Conservation (phyloP, 352 stramenopile species). For the Aphanomyces astaci region DNA sequence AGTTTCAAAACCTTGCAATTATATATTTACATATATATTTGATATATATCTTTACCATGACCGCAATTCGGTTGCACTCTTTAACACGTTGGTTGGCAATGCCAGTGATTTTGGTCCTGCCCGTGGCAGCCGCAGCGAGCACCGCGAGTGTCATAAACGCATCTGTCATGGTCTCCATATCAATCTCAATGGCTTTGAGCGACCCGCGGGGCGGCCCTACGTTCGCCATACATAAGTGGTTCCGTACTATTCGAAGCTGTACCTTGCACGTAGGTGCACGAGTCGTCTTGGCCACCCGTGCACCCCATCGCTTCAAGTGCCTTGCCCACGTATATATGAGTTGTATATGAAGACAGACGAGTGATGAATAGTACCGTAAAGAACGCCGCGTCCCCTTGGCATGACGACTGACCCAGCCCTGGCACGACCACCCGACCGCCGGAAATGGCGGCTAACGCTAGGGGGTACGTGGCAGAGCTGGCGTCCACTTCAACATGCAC, state of each 20-base stretch:
- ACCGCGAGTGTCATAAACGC: conserved; percentile 97
- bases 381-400: conserved; percentile 95
- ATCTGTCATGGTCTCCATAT: conserved; percentile 97
- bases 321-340: too few species aligned
- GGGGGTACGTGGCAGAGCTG: conserved; percentile 94
- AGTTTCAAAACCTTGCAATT: too few species aligned
- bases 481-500: conserved; percentile 92
- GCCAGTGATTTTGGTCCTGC: conserved; percentile 94
- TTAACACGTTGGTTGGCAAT: conserved; percentile 98
- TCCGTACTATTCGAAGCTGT: conserved; percentile 25
- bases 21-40: too few species aligned
- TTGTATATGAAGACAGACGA: too few species aligned
- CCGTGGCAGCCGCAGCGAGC: conserved; percentile 90
- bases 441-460: conserved; percentile 95
- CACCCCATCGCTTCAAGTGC: conserved; percentile 68
- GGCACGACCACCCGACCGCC: conserved; percentile 90
- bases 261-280: conserved; percentile 61
- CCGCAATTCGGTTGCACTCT: conserved; percentile 97
- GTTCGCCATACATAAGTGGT: too few species aligned
- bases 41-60: too few species aligned
- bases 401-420: conserved; percentile 88
- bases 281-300: conserved; percentile 47
- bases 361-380: conserved; percentile 67
- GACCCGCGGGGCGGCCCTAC: conserved; percentile 60
- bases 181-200: conserved; percentile 87